phyloP scores from a whole-genome alignment of 176 grass and related monocot species.

The Eleusine coracana region DNA sequence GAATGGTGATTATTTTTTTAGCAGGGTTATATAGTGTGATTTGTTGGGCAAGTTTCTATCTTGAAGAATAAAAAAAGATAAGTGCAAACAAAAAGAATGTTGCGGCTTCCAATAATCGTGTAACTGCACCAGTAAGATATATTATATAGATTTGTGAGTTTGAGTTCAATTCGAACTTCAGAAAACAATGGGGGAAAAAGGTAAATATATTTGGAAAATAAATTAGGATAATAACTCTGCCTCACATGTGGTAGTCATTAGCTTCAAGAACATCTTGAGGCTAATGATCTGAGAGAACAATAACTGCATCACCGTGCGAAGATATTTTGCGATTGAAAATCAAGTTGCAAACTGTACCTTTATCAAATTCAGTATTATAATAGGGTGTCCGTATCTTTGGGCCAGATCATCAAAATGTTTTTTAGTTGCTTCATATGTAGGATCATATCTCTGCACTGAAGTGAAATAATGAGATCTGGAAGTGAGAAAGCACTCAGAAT shows the following conservation, averaged over 20 bases:
- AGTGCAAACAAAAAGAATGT: neutral
- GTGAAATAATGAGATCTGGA: slow-evolving; percentile 39
- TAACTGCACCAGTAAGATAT: slow-evolving; percentile 8
- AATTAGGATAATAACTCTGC: neutral
- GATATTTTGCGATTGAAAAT: slow-evolving; percentile 25
- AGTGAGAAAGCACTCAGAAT: slow-evolving; percentile 28
- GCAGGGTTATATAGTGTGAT: neutral
- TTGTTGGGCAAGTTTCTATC: slow-evolving; percentile 20
- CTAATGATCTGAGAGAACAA: slow-evolving; percentile 8
- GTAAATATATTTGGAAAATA: neutral
- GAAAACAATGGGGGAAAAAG: neutral
- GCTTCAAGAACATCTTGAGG: slow-evolving; percentile 16
- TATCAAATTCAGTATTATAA: slow-evolving; percentile 98
- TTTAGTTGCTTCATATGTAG: slow-evolving; percentile 96
- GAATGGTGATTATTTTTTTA: neutral
- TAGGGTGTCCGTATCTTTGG: slow-evolving; percentile 88
- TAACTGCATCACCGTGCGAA: slow-evolving; percentile 6
- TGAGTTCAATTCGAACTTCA: slow-evolving; percentile 19
- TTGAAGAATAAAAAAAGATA: slow-evolving; percentile 31
- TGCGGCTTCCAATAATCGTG: slow-evolving; percentile 1
- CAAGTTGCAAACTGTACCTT: slow-evolving; percentile 59
- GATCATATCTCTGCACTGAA: slow-evolving; percentile 99
- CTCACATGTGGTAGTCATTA: neutral
- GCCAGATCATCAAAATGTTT: slow-evolving; percentile 93
- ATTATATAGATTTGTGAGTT: neutral